phyloP scores from a whole-genome alignment of 345 rosid species.

The Lepidium sativum region DNA sequence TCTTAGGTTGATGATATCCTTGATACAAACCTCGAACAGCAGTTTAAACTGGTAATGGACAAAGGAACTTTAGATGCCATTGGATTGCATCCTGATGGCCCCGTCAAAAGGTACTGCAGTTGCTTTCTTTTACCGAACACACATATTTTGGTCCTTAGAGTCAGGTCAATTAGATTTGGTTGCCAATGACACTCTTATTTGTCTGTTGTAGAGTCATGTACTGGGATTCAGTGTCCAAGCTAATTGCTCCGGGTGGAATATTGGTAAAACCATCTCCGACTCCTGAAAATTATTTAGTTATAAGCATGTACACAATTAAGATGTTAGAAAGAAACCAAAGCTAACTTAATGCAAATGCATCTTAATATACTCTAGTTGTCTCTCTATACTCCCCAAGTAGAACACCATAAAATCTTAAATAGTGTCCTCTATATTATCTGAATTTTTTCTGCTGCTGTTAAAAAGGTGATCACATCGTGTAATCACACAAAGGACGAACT shows the following conservation, averaged over 20 bases:
- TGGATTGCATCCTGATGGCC: conserved; percentile 96
- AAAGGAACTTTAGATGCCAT: conserved; percentile 97
- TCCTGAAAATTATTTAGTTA: background rate
- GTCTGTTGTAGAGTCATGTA: conserved; percentile 60
- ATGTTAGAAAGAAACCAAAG: background rate
- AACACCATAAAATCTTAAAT: background rate
- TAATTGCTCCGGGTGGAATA: conserved; percentile 76
- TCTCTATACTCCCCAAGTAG: too few relatives aligned
- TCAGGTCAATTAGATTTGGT: background rate
- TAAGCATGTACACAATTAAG: background rate
- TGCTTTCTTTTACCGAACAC: background rate
- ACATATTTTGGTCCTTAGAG: background rate
- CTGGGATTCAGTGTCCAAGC: conserved; percentile 86
- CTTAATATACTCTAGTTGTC: too few relatives aligned
- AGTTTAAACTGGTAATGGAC: conserved; percentile 84
- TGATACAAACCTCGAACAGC: conserved; percentile 60
- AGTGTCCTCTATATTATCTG: background rate
- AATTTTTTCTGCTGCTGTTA: background rate
- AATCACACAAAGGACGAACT: conserved; percentile 85
- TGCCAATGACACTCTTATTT: background rate
- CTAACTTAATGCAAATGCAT: background rate
- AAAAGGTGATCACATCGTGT: conserved; percentile 89
- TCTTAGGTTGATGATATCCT: conserved; percentile 84
- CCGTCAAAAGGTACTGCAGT: conserved; percentile 60
- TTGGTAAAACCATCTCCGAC: conserved; percentile 40